phyloP scores from a whole-genome alignment of 306 rosid genomes.

The Castanea crenata region DNA sequence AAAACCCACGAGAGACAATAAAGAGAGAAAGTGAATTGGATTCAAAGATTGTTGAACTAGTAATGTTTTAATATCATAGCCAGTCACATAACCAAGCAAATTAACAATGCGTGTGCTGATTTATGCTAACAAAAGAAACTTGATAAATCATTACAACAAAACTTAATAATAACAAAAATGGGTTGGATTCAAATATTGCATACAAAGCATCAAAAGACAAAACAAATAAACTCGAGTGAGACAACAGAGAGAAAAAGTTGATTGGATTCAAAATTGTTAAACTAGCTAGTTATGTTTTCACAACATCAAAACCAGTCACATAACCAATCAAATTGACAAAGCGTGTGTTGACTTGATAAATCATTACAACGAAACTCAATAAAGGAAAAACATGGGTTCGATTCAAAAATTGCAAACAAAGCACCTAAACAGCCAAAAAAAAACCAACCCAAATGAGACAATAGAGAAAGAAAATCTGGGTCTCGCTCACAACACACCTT shows the following conservation, averaged over 20 bases:
- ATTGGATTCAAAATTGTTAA: too few species aligned
- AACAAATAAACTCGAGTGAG: background rate
- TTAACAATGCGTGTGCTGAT: background rate
- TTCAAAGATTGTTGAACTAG: too few species aligned
- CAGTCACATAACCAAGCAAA: background rate
- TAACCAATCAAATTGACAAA: background rate
- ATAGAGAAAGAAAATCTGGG: too few species aligned
- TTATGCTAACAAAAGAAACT: background rate
- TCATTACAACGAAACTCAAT: background rate
- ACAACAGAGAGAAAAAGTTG: too few species aligned
- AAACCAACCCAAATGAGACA: background rate
- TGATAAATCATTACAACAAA: background rate
- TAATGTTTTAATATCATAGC: too few species aligned
- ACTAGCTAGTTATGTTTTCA: too few species aligned
- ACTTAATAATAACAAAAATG: background rate
- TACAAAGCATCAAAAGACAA: background rate
- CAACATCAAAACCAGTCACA: background rate
- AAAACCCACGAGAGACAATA: too few species aligned
- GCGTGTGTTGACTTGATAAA: background rate
- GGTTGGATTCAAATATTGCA: background rate
- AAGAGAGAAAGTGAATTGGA: too few species aligned
- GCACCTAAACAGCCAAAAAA: background rate
- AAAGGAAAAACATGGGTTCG: background rate
- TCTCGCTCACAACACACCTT: slow-evolving; percentile 45
- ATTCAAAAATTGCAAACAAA: background rate